Conservation (phyloP, 768 basidiomycete species). For the Leccinum subgranulosum region DNA sequence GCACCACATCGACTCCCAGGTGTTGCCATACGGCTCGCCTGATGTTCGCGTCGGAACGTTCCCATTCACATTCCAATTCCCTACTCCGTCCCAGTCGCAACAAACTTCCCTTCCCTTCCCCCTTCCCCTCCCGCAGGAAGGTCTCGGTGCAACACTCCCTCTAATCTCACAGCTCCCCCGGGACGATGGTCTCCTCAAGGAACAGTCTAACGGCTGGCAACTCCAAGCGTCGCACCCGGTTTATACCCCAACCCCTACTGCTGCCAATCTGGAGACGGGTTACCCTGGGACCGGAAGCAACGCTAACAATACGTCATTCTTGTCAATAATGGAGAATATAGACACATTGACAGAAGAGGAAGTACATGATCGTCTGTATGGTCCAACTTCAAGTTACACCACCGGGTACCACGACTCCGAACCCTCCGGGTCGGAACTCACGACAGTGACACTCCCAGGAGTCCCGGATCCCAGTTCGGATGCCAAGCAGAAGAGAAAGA, state of each 20-base stretch:
- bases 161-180: background rate
- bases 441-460: too few species aligned
- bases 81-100: background rate
- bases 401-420: too few species aligned
- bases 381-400: too few species aligned
- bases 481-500: background rate
- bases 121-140: background rate
- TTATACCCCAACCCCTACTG: background rate
- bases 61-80: background rate
- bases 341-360: too few species aligned
- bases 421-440: too few species aligned
- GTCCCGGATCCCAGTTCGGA: background rate
- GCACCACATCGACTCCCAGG: background rate
- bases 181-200: background rate
- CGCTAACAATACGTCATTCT: background rate
- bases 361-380: too few species aligned
- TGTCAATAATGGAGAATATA: too few species aligned
- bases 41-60: too few species aligned
- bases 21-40: background rate
- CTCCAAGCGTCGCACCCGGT: too few species aligned
- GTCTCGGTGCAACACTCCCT: background rate
- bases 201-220: too few species aligned
- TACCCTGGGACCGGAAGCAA: background rate
- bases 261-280: background rate
- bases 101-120: background rate